Percentiles rank a stretch among this genome's conserved stretches.
These are phyloP conservation scores for Lyophyllum decastes DNA, from an alignment of 768 basidiomycete species.

Conservation along the genomic window DNA sequence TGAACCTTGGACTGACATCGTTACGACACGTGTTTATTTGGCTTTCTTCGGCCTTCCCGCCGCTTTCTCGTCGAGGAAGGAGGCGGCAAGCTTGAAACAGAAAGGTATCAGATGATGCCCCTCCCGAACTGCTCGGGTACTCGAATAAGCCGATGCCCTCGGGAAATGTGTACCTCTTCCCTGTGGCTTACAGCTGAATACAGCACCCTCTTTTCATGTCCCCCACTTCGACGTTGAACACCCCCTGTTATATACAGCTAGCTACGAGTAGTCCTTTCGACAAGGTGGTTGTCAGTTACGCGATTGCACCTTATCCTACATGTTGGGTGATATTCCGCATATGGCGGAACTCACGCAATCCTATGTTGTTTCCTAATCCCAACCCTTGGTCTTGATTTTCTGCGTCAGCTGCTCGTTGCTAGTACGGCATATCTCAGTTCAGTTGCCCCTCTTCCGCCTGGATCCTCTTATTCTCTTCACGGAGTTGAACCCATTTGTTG, in stretches of 20 bases:
- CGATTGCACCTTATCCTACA: not conserved
- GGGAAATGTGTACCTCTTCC: not conserved
- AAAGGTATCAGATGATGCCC: not conserved
- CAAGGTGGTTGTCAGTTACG: not conserved
- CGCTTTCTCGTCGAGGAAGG: not conserved
- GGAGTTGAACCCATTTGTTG: not conserved
- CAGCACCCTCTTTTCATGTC: not conserved
- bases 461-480: not conserved
- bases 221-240: not conserved
- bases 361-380: not conserved
- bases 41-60: not conserved
- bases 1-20: not conserved
- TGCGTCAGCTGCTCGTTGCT: no score
- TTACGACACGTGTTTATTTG: not conserved
- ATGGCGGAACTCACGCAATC: not conserved
- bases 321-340: not conserved
- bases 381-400: not conserved
- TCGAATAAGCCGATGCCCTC: slow-evolving; percentile 9
- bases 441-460: not conserved
- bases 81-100: not conserved
- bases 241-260: not conserved
- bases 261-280: not conserved
- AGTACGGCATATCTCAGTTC: not conserved
- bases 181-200: not conserved
- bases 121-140: slow-evolving; percentile 6